Evolutionary conservation across 768 basidiomycete species (phyloP).

Genomic region (Xerocomellus intermedius): DNA sequence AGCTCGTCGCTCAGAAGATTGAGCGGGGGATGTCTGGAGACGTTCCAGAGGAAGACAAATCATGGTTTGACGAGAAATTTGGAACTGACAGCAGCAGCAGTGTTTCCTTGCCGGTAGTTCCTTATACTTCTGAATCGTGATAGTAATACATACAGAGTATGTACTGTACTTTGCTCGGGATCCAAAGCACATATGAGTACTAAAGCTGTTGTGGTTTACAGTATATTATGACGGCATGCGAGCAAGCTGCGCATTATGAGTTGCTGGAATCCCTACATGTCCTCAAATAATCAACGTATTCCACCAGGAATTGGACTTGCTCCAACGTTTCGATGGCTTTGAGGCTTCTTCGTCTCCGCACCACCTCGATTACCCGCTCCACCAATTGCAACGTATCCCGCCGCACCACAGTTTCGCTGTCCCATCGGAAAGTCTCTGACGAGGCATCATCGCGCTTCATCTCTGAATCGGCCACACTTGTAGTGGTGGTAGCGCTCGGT

Average conservation of each 20-base stretch:
- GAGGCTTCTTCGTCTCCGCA: slow-evolving; percentile 72
- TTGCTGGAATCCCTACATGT: slow-evolving; percentile 2
- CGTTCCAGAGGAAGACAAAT: slow-evolving; percentile 10
- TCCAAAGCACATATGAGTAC: not conserved
- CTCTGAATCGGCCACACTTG: slow-evolving; percentile 11
- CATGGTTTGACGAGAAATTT: slow-evolving; percentile 21
- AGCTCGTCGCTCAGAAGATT: slow-evolving; percentile 18
- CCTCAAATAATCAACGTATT: slow-evolving; percentile 66
- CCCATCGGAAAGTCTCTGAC: slow-evolving; percentile 12
- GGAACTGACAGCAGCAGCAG: slow-evolving; percentile 5
- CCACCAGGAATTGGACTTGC: slow-evolving; percentile 81
- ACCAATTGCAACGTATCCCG: slow-evolving; percentile 62
- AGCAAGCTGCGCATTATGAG: not conserved
- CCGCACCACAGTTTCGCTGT: slow-evolving; percentile 29
- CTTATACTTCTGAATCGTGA: slow-evolving; percentile 1
- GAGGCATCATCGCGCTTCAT: not conserved
- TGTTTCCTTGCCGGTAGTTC: slow-evolving; percentile 12
- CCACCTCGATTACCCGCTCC: slow-evolving; percentile 68
- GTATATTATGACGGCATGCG: not conserved
- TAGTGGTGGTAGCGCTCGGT: not conserved
- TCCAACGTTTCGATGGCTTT: slow-evolving; percentile 96
- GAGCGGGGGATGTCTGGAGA: slow-evolving; percentile 9
- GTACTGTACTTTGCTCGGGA: not conserved
- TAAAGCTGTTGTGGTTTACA: slow-evolving; percentile 3
- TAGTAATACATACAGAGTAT: not conserved